Base-by-base conservation (phyloP, 75 land plant genomes). In the Pinus tabuliformis region DNA sequence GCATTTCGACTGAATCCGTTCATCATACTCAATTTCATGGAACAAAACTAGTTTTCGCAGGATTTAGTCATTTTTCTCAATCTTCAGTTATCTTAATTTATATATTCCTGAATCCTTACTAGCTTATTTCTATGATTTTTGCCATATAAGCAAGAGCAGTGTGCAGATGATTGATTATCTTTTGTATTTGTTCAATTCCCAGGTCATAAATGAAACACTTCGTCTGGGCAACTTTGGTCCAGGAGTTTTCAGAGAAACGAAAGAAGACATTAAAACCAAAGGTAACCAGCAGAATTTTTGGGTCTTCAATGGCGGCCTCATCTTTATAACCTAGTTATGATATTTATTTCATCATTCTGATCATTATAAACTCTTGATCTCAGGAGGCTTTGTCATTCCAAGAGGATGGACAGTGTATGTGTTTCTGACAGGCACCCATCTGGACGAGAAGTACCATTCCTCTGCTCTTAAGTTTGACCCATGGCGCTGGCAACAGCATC, bases 131-230 rank as follows among this genome's bases (percentile, higher is more conserved):
- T n/a, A n/a, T n/a, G n/a, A 37, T 37, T 4, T 4, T 37, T 37
- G 2, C 4, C 39, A 3, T 4, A 2, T 0, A 4, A 37, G 39
- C 3, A 37, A 37, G 3, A 37, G 39, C 39, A 37, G 3, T 37
- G 39, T 37, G 0, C 39, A 37, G 5, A 37, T 37, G 39, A 37
- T 4, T 37, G 39, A 37, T 37, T 4, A 37, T 62, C n/a, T 3
- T 62, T 22, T 57, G 3, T 57, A 14, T 13, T 57, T 14, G 18
- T 17, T 30, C 24, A 7, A 77, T 70, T 74, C 80, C 75, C 78
- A 91, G 91, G 77, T 91, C 58, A 87, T 91, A 63, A 82, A 85
- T 77, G 93, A 91, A 77, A 89, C 87, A 26, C 84, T 87, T 0
- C 30, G 30, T 30, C 30, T 30, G 1, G 91, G 89, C 72, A 91